Evolutionary conservation across 2,329 filamentous ascomycete genomes (phyloP).

Genomic region (Trichoderma sp.): DNA sequence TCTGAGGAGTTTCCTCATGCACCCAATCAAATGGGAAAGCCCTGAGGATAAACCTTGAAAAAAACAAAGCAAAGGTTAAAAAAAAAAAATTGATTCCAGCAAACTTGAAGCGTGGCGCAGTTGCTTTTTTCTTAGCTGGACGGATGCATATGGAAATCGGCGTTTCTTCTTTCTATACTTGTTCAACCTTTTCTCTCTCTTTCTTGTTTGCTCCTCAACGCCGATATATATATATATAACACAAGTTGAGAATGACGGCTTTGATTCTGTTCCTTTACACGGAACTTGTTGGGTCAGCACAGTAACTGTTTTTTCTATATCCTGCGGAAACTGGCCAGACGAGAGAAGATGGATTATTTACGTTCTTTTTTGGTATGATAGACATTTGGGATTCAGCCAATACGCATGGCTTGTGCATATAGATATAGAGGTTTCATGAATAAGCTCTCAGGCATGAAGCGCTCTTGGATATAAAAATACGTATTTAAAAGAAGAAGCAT

Average conservation of each 20-base stretch:
- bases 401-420: conserved; percentile 4
- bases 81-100: neutral
- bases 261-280: neutral
- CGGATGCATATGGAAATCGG: conserved; percentile 16
- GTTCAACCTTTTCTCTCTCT: neutral
- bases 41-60: conserved; percentile 39
- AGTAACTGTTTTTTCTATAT: neutral
- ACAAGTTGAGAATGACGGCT: neutral
- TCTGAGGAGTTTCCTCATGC: conserved; percentile 75
- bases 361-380: neutral
- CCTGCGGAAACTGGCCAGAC: neutral
- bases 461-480: neutral
- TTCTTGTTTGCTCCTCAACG: neutral
- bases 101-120: neutral
- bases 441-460: neutral
- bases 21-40: conserved; percentile 73
- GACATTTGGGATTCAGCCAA: neutral
- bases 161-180: neutral
- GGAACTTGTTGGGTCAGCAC: neutral
- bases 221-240: neutral
- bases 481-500: neutral
- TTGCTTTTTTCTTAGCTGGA: conserved; percentile 1
- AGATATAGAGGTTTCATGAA: conserved; percentile 5
- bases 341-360: neutral
- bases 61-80: neutral